Evolutionary conservation across 495 filamentous ascomycete genomes (phyloP).

Genomic region (Aeminium ludgeri): DNA sequence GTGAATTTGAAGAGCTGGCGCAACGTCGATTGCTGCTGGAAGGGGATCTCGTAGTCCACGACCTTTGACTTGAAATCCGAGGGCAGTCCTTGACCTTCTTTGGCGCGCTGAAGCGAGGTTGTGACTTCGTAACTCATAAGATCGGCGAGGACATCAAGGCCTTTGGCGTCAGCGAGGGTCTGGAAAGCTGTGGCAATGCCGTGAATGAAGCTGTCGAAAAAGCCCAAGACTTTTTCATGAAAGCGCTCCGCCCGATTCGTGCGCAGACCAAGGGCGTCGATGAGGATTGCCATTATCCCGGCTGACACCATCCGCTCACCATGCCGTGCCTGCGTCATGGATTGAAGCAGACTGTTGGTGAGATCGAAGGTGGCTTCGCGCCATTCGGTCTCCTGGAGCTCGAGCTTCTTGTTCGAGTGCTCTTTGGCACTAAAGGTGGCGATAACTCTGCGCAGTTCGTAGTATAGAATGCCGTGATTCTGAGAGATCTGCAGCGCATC

Average conservation of each 20-base stretch:
- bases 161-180: constrained; percentile 57
- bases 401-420: constrained; percentile 31
- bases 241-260: constrained; percentile 68
- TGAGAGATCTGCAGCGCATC: constrained; percentile 80
- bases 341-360: constrained; percentile 56
- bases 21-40: constrained; percentile 76
- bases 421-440: constrained; percentile 48
- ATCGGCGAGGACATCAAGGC: constrained; percentile 72
- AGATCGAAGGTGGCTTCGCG: constrained; percentile 73
- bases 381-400: constrained; percentile 61
- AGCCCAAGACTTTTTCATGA: constrained; percentile 61
- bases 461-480: constrained; percentile 91
- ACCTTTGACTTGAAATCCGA: constrained; percentile 58
- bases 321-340: constrained; percentile 39
- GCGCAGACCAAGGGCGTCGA: constrained; percentile 74
- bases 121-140: constrained; percentile 67
- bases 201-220: constrained; percentile 76
- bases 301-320: constrained; percentile 64
- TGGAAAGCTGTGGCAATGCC: constrained; percentile 64
- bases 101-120: constrained; percentile 45
- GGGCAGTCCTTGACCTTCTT: constrained; percentile 54
- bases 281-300: constrained; percentile 71
- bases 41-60: constrained; percentile 85
- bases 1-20: constrained; percentile 92
- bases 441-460: constrained; percentile 76